phyloP scores from a whole-genome alignment of 2,329 filamentous ascomycete species.

The Coleophoma eucalyptorum region DNA sequence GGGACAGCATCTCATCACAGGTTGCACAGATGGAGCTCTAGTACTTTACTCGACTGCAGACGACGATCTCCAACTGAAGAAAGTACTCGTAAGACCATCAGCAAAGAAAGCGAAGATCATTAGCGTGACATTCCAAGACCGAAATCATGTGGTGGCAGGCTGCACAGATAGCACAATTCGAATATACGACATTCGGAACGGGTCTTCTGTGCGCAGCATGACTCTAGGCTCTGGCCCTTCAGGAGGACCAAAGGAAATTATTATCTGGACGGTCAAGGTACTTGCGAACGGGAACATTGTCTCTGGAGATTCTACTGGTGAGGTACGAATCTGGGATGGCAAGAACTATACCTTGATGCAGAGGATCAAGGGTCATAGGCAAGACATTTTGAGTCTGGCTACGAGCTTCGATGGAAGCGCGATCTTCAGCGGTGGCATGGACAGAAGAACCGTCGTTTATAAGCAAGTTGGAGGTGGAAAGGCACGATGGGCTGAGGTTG shows the following conservation, averaged over 20 bases:
- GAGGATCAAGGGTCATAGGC: constrained; percentile 79
- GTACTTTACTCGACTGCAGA: constrained; percentile 85
- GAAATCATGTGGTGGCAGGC: constrained; percentile 78
- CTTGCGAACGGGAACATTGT: constrained; percentile 86
- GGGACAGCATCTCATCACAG: constrained; percentile 69
- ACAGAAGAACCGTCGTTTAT: constrained; percentile 82
- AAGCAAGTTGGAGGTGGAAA: constrained; percentile 58
- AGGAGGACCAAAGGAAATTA: constrained; percentile 77
- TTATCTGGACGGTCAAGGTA: constrained; percentile 92
- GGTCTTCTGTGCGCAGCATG: constrained; percentile 74
- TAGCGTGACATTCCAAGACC: constrained; percentile 85
- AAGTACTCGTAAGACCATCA: constrained; percentile 69
- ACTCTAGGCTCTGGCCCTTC: constrained; percentile 75
- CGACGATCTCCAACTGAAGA: constrained; percentile 75
- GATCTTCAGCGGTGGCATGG: constrained; percentile 88
- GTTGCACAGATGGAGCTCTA: constrained; percentile 88
- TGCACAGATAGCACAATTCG: constrained; percentile 97
- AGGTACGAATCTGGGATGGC: constrained; percentile 90
- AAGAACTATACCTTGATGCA: constrained; percentile 88
- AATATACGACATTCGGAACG: constrained; percentile 80
- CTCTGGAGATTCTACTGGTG: constrained; percentile 90
- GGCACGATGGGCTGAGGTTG: constrained; percentile 78
- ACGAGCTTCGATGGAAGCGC: constrained; percentile 74
- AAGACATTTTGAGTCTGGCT: constrained; percentile 87
- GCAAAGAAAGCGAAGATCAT: constrained; percentile 86